Base-by-base conservation (phyloP, 2,329 filamentous ascomycete genomes). In the Alternaria viburni region DNA sequence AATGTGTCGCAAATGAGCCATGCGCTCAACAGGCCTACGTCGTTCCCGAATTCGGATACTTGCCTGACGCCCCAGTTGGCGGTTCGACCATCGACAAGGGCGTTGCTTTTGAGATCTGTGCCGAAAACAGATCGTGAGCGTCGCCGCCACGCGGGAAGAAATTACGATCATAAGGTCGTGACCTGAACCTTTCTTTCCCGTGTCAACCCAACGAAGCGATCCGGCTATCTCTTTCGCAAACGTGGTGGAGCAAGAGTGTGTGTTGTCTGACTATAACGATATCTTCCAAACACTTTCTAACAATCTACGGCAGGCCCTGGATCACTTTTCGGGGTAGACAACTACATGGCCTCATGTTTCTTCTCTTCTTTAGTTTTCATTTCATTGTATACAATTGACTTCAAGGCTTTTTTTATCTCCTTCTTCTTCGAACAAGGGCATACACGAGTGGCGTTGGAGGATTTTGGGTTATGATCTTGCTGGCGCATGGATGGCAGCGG, bases 41-140 rank as follows among this genome's bases (percentile, higher is more conserved):
- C 2, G 61, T 57, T 2, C 58, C 57, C 1, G 68, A 68, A 13
- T 69, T 68, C 6, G 61, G 46, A 2, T 68, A 68, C 26, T 10
- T 63, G 21, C 46, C 60, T 6, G 54, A 51, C 1, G 65, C 66
- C 8, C 67, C 68, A 11, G 68, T 70, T 1, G 68, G 68, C 13
- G 32, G 56, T 2, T 61, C 64, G 9, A 32, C 41, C 3, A 6
- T 64, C n/a, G 59, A 59, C 0, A 61, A 66, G 3, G 68, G 68
- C 15, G 56, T 69, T 3, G 63, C 63, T 0, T 68, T 68, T 5
- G 68, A 70, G 61, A 59, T 70, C 19, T 70, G 67, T 43, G 64
- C 65, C 15, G 59, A 47, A 17, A 64, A 59, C 36, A 54, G 50
- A 32, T 25, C 28, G 0, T 52, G 19, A 52, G 30, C 13, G 13